phyloP scores from a whole-genome alignment of 75 land plant species.

The Sequoiadendron giganteum region DNA sequence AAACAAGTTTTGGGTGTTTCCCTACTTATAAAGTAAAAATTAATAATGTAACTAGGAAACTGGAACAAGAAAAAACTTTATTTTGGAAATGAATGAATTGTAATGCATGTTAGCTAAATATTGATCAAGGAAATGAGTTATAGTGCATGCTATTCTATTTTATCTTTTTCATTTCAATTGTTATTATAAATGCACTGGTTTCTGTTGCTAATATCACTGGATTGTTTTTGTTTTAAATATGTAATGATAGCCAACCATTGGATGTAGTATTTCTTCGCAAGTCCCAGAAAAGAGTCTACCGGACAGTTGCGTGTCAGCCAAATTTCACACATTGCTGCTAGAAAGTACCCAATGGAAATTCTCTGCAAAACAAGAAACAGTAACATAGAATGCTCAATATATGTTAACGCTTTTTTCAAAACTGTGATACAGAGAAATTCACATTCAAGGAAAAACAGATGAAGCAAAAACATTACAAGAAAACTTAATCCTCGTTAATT shows the following conservation, averaged over 20 bases:
- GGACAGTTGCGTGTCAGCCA: conserved; percentile 28
- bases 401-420: neutral
- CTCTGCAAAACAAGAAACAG: conserved; percentile 30
- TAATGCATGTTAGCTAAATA: neutral
- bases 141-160: neutral
- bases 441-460: neutral
- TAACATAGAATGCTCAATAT: neutral
- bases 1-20: neutral
- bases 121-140: neutral
- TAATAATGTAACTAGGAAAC: neutral
- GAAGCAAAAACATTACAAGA: neutral
- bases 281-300: conserved; percentile 36
- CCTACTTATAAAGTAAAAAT: neutral
- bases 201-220: neutral
- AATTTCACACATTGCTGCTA: conserved; percentile 51
- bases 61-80: too few relatives aligned
- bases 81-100: neutral
- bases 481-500: neutral
- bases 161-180: neutral
- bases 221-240: neutral
- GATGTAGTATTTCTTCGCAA: conserved; percentile 39
- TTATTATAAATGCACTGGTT: neutral
- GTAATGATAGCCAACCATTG: conserved; percentile 42
- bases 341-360: conserved; percentile 55
- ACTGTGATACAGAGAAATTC: neutral